Base-by-base conservation (phyloP, 768 basidiomycete species). In the Kwoniella dejecticola region DNA sequence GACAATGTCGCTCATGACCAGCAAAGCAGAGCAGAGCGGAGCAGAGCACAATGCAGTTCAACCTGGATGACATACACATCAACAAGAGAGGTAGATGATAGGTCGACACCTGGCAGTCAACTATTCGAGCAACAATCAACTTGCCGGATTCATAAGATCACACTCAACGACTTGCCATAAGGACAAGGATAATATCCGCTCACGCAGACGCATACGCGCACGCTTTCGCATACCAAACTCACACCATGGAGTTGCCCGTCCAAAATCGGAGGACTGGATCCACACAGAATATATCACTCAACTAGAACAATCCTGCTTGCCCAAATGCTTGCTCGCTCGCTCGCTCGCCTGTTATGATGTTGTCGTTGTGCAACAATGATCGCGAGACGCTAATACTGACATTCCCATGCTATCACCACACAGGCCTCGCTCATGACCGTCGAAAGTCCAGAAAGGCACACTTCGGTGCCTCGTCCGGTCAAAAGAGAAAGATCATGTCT, bases 391-490 rank as follows among this genome's bases (percentile, higher is more conserved):
- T 36, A 36, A 7, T 36, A 36, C 23, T 48, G 5, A 33, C 38
- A 15, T 23, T 4, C 44, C 26, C 50, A 40, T 24, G 21, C 11
- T 46, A 17, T 58, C 31, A 38, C 17, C 15, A 36, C 30, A 19
- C 46, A 78, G 77, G 73, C 66, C 69, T 77, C 70, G 77, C 77
- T 66, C 68, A 70, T 65, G 77, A 79, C 76, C 88, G 93, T 80
- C 91, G 96, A 86, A 98, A 97, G 87, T 86, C 88, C 76, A 91
- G 93, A 84, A 97, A 96, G 87, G 89, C 89, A 70, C 96, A 99
- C 85, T 97, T 98, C 82, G 84, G 84, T 54, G 95, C 95, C 42
- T 91, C 95, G 50, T 97, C 95, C 45, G 92, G 90, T 49, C 83
- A 91, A 74, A 90, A 95, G 80, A 88, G 96, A 80, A 93, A 90